These are phyloP conservation scores for Pilasporangium apinafurcum DNA, from an alignment of 352 stramenopile genomes.

Conservation along the genomic window DNA sequence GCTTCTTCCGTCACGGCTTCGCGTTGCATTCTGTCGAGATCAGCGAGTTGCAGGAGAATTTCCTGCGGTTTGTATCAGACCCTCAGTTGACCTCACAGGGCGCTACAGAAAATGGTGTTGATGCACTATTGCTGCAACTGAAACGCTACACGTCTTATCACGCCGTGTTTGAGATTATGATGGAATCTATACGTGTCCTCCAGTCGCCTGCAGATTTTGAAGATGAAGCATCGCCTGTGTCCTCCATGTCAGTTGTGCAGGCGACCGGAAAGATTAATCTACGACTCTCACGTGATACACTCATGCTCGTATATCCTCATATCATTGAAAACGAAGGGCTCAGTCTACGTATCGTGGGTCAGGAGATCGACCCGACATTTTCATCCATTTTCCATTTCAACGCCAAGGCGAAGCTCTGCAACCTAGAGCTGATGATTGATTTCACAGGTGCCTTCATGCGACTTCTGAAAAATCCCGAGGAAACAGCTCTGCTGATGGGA, in stretches of 20 bases:
- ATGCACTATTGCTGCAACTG: slow-evolving; percentile 55
- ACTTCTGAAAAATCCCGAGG: slow-evolving; percentile 23
- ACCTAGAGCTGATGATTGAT: slow-evolving; percentile 53
- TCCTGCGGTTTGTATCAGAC: slow-evolving; percentile 41
- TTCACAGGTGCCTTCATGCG: slow-evolving; percentile 47
- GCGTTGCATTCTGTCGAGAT: slow-evolving; percentile 55
- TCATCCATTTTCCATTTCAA: slow-evolving; percentile 51
- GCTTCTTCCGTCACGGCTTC: slow-evolving; percentile 47
- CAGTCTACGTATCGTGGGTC: slow-evolving; percentile 38
- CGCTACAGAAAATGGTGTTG: slow-evolving; percentile 19
- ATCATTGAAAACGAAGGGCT: slow-evolving; percentile 47
- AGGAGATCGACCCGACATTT: slow-evolving; percentile 53
- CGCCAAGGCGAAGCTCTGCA: slow-evolving; percentile 28
- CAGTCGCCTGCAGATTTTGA: slow-evolving; percentile 9
- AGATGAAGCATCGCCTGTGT: background rate
- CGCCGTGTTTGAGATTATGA: slow-evolving; percentile 32
- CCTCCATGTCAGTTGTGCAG: slow-evolving; percentile 24
- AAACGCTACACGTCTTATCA: slow-evolving; percentile 74
- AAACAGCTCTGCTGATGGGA: slow-evolving; percentile 27
- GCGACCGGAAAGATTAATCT: slow-evolving; percentile 27
- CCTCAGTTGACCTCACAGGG: slow-evolving; percentile 24
- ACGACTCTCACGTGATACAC: slow-evolving; percentile 53
- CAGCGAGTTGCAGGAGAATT: slow-evolving; percentile 47
- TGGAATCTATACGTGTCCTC: slow-evolving; percentile 11
- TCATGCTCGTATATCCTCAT: slow-evolving; percentile 69